Evolutionary conservation across 2,329 filamentous ascomycete species (phyloP).

Genomic region (Epichloe gansuensis): DNA sequence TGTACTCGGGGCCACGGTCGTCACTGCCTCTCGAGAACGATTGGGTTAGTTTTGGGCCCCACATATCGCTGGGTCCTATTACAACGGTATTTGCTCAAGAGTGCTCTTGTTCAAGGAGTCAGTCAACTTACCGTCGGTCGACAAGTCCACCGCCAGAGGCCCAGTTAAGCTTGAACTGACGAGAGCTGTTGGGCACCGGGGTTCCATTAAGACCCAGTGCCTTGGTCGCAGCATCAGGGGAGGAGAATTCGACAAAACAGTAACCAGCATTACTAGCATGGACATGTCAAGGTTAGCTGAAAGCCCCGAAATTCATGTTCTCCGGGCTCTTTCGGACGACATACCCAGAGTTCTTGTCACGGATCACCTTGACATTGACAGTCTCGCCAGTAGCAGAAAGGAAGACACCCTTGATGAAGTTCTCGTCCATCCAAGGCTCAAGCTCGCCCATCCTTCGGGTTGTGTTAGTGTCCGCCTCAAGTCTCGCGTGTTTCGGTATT

Average conservation of each 20-base stretch:
- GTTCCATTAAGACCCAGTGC: slow-evolving; percentile 82
- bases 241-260: slow-evolving; percentile 91
- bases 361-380: slow-evolving; percentile 99
- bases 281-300: background rate
- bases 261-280: slow-evolving; percentile 77
- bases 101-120: background rate
- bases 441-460: slow-evolving; percentile 86
- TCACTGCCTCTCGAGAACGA: slow-evolving; percentile 43
- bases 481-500: background rate
- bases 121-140: slow-evolving; percentile 61
- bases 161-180: slow-evolving; percentile 99
- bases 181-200: slow-evolving; percentile 83
- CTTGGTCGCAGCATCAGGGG: slow-evolving; percentile 74
- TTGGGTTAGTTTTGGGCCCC: background rate
- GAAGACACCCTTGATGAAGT: slow-evolving; percentile 92
- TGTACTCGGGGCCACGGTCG: slow-evolving; percentile 90
- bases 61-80: background rate
- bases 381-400: slow-evolving; percentile 77
- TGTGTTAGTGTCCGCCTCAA: slow-evolving; percentile 7
- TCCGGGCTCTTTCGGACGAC: slow-evolving; percentile 10
- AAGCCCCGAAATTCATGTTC: background rate
- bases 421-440: slow-evolving; percentile 98
- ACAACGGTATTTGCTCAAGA: background rate
- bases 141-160: slow-evolving; percentile 90
- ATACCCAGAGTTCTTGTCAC: slow-evolving; percentile 96